phyloP scores from a whole-genome alignment of 1,284 basidiomycete species.

The Tilletia indica region DNA sequence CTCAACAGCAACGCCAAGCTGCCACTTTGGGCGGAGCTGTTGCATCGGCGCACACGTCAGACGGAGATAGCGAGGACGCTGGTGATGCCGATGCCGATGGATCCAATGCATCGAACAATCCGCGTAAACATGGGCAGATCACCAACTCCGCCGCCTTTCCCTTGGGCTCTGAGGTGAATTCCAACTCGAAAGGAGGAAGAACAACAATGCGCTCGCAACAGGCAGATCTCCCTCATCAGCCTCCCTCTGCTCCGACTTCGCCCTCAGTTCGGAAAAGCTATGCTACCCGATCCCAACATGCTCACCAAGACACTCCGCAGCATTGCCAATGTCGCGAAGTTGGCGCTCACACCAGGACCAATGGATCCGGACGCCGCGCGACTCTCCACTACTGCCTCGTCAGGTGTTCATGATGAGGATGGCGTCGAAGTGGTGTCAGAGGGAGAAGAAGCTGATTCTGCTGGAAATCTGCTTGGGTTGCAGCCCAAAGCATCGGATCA shows the following conservation, averaged over 20 bases:
- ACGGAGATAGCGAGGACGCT: conserved; percentile 3
- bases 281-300: conserved; percentile 3
- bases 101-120: background rate
- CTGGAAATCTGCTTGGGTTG: background rate
- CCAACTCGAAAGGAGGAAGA: background rate
- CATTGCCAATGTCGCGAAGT: background rate
- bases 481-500: background rate
- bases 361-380: conserved; percentile 16
- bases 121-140: background rate
- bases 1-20: background rate
- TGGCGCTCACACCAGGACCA: background rate
- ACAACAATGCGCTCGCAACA: background rate
- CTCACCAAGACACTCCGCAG: conserved; percentile 9
- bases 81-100: conserved; percentile 1
- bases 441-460: background rate
- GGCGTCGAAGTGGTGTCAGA: background rate
- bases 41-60: conserved; percentile 2
- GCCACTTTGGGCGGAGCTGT: background rate
- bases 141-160: background rate
- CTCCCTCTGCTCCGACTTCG: conserved; percentile 1
- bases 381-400: background rate
- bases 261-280: background rate
- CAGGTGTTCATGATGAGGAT: background rate
- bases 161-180: background rate
- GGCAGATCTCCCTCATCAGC: background rate